These are phyloP conservation scores for Heliamphora ciliata DNA, from an alignment of 179 eudicot species.

Conservation along the genomic window DNA sequence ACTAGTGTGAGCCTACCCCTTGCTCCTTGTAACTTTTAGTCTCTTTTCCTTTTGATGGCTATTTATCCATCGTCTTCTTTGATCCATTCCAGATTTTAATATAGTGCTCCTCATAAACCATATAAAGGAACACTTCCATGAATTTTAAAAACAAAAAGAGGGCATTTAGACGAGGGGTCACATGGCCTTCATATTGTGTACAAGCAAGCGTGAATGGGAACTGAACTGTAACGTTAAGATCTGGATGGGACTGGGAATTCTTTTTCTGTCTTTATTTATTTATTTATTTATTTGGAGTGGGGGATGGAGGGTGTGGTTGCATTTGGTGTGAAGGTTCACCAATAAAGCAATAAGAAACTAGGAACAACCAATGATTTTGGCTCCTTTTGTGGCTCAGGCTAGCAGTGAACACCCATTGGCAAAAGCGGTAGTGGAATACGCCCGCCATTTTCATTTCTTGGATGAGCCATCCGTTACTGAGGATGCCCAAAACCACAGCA, in stretches of 20 bases:
- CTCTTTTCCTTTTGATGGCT: not conserved
- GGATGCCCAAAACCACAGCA: slow-evolving; percentile 31
- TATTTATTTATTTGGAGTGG: not conserved
- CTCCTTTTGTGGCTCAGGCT: slow-evolving; percentile 43
- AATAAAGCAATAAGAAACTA: not conserved
- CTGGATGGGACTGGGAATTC: not conserved
- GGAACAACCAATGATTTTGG: not conserved
- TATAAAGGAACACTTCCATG: not conserved
- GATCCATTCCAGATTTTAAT: not conserved
- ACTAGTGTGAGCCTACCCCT: not conserved
- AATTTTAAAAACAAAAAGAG: not conserved
- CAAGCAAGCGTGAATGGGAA: not conserved
- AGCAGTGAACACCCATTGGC: slow-evolving; percentile 95
- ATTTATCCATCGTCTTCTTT: not conserved
- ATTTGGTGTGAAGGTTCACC: not conserved
- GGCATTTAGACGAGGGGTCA: not conserved
- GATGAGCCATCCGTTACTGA: slow-evolving; percentile 48
- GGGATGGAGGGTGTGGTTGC: not conserved
- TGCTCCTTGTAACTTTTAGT: not conserved
- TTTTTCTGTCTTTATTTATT: not conserved
- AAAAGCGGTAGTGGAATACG: slow-evolving; percentile 79
- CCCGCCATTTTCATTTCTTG: slow-evolving; percentile 86
- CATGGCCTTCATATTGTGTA: not conserved
- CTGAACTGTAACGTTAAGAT: not conserved
- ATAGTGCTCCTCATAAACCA: not conserved